Percentiles rank a stretch among this genome's conserved stretches.
These are phyloP conservation scores for Vigna unguiculata DNA, from an alignment of 306 rosid species.

Conservation along the genomic window DNA sequence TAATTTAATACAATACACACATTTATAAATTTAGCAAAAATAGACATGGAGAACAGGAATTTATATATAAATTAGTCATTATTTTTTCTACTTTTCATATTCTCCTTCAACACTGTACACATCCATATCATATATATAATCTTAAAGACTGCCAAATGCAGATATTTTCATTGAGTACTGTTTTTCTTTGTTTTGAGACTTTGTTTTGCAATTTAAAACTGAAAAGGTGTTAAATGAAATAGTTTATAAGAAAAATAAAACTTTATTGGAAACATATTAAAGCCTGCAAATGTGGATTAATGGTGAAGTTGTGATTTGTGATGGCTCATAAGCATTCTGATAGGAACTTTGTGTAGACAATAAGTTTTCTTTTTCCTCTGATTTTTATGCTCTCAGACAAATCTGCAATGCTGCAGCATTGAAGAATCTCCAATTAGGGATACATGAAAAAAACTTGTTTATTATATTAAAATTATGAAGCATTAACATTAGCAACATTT, in stretches of 20 bases:
- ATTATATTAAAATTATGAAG: not conserved
- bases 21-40: not conserved
- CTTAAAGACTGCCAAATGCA: too few relatives aligned
- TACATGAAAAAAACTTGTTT: not conserved
- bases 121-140: too few relatives aligned
- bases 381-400: not conserved
- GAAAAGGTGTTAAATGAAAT: not conserved
- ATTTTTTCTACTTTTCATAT: too few relatives aligned
- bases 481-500: not conserved
- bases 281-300: slow-evolving; percentile 23
- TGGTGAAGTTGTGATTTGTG: slow-evolving; percentile 29
- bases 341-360: slow-evolving; percentile 31
- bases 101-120: too few relatives aligned
- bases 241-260: not conserved
- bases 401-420: not conserved
- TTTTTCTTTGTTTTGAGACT: not conserved
- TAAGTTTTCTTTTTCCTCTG: slow-evolving; percentile 36
- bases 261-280: slow-evolving; percentile 17
- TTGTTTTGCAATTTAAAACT: not conserved
- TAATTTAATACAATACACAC: not conserved
- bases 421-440: not conserved
- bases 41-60: too few relatives aligned
- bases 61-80: too few relatives aligned
- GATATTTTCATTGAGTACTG: too few relatives aligned
- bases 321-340: slow-evolving; percentile 7